Base-by-base conservation (phyloP, 768 basidiomycete genomes). In the Amyloporia xantha region DNA sequence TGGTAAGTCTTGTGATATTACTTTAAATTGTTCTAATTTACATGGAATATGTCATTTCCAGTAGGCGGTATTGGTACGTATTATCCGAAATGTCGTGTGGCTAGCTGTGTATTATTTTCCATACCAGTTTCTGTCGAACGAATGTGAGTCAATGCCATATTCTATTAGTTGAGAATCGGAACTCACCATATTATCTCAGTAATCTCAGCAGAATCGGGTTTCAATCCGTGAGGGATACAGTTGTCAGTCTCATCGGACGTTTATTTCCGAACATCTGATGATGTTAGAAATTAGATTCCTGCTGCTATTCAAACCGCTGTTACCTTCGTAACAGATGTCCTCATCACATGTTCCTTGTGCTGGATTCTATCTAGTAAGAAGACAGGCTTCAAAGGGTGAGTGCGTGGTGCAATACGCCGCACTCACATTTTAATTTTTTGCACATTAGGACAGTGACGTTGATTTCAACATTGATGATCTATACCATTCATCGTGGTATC, bases 401-500 rank as follows among this genome's bases (percentile, higher is more conserved):
- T n/a, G n/a, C n/a, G n/a, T n/a, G n/a, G n/a, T n/a, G n/a, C n/a
- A n/a, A n/a, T n/a, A n/a, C n/a, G n/a, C n/a, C n/a, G n/a, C n/a
- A n/a, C n/a, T n/a, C n/a, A n/a, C n/a, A n/a, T n/a, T n/a, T n/a
- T n/a, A n/a, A n/a, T n/a, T n/a, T n/a, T n/a, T n/a, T n/a, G n/a
- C 6, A 33, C 15, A 6, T 30, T 13, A 45, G 44, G 27, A 45
- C 44, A 13, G 30, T 33, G 44, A 45, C 44, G 12, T 15, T 45
- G 26, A 28, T 45, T 23, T 17, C 11, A 23, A 35, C 26, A 20
- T 30, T 45, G 2, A 45, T 33, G 13, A 13, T 33, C 44, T 45
- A 45, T 20, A n/a, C 44, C 4, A 45, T 45, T 13, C 44, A 45
- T 13, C 26, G 44, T 13, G 44, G 44, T 35, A 45, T 45, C 6